Conservation (phyloP, 148 eudicot genomes). For the Heliosperma pusillum region DNA sequence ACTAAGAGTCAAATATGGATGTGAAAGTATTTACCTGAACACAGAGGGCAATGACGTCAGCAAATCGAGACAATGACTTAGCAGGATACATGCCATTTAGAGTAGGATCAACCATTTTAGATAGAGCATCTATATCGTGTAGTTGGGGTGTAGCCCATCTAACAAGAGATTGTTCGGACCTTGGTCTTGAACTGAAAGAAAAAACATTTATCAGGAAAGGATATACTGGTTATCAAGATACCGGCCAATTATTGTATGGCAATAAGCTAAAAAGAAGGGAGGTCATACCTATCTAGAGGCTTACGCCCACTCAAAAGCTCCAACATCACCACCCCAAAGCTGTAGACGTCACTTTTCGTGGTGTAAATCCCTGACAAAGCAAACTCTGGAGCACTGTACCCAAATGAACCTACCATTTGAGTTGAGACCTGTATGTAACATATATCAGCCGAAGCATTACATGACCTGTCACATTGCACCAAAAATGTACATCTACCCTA, state of each 20-base stretch:
- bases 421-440: conserved; percentile 62
- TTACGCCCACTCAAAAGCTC: conserved; percentile 96
- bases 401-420: conserved; percentile 91
- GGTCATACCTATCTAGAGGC: conserved; percentile 85
- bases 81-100: conserved; percentile 98
- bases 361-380: conserved; percentile 95
- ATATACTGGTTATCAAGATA: conserved; percentile 7
- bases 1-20: no score
- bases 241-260: background rate
- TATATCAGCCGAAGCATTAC: conserved; percentile 13
- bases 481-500: background rate
- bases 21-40: conserved; percentile 66
- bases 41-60: conserved; percentile 88
- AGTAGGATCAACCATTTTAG: conserved; percentile 89
- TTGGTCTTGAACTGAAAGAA: conserved; percentile 62
- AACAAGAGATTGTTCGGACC: conserved; percentile 94
- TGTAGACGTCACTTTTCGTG: conserved; percentile 92
- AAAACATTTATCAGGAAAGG: conserved; percentile 11
- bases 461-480: background rate
- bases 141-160: conserved; percentile 99
- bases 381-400: conserved; percentile 98
- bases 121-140: conserved; percentile 89
- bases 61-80: conserved; percentile 91
- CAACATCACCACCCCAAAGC: conserved; percentile 98
- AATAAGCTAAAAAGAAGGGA: conserved; percentile 8